These are phyloP conservation scores for Firmiana major DNA, from an alignment of 345 rosid genomes.

Conservation along the genomic window DNA sequence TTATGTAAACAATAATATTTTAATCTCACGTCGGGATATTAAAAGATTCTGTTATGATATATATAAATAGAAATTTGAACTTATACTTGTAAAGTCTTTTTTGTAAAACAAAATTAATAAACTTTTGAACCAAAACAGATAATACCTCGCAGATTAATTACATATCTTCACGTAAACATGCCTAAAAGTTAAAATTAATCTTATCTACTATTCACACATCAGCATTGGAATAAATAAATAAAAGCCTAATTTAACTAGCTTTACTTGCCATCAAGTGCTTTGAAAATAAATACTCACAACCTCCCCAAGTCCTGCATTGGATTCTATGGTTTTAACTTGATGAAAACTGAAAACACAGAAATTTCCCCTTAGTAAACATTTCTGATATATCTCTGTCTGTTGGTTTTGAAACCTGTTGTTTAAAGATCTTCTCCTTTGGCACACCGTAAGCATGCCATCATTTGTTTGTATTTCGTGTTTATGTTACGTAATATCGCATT, in stretches of 20 bases:
- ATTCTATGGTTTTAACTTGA: background rate
- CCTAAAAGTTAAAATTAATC: slow-evolving; percentile 9
- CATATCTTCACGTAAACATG: background rate
- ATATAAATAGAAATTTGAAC: no score
- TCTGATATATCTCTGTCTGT: background rate
- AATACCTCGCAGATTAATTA: no score
- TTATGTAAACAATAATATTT: no score
- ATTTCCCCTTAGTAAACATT: background rate
- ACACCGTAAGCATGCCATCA: no score
- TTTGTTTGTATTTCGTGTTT: no score
- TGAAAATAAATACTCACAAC: background rate
- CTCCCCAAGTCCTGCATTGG: background rate
- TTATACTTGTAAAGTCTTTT: no score
- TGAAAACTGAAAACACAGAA: background rate
- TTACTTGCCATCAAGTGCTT: slow-evolving; percentile 27
- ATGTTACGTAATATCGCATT: no score
- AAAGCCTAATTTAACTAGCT: slow-evolving; percentile 2
- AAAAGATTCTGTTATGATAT: no score
- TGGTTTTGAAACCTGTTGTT: background rate
- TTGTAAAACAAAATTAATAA: no score
- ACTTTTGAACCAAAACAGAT: no score
- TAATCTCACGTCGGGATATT: no score
- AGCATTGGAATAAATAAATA: background rate
- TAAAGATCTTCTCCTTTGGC: background rate
- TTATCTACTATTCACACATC: slow-evolving; percentile 19